phyloP scores from a whole-genome alignment of 306 rosid species.

The Carpinus viminea region DNA sequence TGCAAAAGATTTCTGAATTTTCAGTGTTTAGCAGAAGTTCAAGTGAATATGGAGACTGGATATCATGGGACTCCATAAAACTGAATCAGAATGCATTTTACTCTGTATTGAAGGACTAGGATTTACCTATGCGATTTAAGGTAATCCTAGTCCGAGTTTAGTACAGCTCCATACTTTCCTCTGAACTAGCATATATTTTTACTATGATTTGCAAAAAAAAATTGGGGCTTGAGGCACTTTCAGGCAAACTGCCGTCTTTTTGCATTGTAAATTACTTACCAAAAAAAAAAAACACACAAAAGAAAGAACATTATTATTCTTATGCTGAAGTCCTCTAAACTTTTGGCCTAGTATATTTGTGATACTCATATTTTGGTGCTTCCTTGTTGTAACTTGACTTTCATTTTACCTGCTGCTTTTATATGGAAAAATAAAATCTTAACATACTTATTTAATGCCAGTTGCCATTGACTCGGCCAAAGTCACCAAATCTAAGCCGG shows the following conservation, averaged over 20 bases:
- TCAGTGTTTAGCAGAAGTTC: constrained; percentile 1
- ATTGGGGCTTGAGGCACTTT: not conserved
- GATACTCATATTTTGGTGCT: constrained; percentile 11
- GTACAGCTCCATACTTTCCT: not conserved
- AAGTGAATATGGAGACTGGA: not conserved
- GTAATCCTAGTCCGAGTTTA: constrained; percentile 12
- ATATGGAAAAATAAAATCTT: constrained; percentile 4
- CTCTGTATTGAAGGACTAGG: constrained; percentile 2
- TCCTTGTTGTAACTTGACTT: constrained; percentile 6
- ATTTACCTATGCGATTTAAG: constrained; percentile 4
- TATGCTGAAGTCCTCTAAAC: not conserved
- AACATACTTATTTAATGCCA: constrained; percentile 37
- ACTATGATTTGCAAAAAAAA: not conserved
- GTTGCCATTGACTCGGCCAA: constrained; percentile 89
- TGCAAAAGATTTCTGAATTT: constrained; percentile 16
- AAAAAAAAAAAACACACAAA: not conserved
- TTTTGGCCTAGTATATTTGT: not conserved
- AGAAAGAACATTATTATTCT: not conserved
- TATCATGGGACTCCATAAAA: not conserved
- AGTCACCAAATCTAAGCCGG: constrained; percentile 80
- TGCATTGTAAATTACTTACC: not conserved
- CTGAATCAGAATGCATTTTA: constrained; percentile 2
- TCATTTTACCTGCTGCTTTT: constrained; percentile 6
- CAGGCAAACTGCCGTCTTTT: not conserved
- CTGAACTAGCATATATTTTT: not conserved